A percentile compares a stretch with the other conserved stretches of the same genome.
phyloP scores from a whole-genome alignment of 1,139 yeast species.

The Suhomyces wounanorum region DNA sequence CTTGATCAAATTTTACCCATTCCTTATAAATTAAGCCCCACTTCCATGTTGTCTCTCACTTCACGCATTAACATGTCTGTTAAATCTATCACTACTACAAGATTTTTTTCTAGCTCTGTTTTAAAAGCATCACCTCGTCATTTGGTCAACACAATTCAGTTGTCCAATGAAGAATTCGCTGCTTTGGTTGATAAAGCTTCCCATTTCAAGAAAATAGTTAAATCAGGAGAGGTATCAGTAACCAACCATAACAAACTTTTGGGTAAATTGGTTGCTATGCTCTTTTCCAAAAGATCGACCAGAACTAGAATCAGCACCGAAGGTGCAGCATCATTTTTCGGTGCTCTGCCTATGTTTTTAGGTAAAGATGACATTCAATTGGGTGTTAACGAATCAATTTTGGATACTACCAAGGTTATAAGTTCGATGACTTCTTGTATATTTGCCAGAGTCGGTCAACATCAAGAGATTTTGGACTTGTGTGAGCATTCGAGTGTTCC shows the following conservation, averaged over 20 bases:
- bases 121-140: constrained; percentile 54
- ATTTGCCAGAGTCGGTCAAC: constrained; percentile 91
- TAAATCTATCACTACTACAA: constrained; percentile 10
- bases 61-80: constrained; percentile 10
- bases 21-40: constrained; percentile 8
- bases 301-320: constrained; percentile 93
- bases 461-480: constrained; percentile 76
- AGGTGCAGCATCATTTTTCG: constrained; percentile 91
- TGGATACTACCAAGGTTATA: constrained; percentile 85
- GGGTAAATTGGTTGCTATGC: constrained; percentile 80
- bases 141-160: constrained; percentile 75
- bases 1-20: constrained; percentile 6
- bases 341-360: constrained; percentile 94
- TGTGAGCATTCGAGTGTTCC: constrained; percentile 82
- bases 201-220: constrained; percentile 57
- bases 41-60: not conserved
- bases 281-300: constrained; percentile 90
- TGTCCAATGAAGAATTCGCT: constrained; percentile 67
- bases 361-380: constrained; percentile 96
- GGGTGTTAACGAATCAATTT: constrained; percentile 88
- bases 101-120: constrained; percentile 14
- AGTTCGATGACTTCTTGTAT: constrained; percentile 95
- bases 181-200: constrained; percentile 70
- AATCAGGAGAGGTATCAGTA: constrained; percentile 49
- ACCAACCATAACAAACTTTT: constrained; percentile 55